phyloP scores from a whole-genome alignment of 306 rosid species.

The Macrotyloma uniflorum region DNA sequence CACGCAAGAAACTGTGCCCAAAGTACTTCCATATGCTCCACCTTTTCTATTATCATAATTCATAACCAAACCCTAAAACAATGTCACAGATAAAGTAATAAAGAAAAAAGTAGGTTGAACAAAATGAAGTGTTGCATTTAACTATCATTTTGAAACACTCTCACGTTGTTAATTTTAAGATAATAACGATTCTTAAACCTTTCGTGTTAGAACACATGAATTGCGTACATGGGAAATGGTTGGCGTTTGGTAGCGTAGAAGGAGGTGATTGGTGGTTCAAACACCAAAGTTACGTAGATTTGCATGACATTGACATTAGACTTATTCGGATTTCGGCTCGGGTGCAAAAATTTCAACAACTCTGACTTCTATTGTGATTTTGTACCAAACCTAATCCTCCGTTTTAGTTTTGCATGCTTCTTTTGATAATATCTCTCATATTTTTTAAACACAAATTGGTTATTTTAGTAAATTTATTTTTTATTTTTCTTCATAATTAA shows the following conservation, averaged over 20 bases:
- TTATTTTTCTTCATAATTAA: too few relatives aligned
- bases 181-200: not conserved
- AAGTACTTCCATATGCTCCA: not conserved
- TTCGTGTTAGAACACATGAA: slow-evolving; percentile 28
- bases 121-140: not conserved
- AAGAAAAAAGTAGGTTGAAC: not conserved
- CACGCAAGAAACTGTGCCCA: not conserved
- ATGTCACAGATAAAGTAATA: not conserved
- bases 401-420: not conserved
- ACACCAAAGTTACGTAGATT: slow-evolving; percentile 25
- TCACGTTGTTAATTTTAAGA: not conserved
- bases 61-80: not conserved
- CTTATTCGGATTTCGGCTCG: not conserved
- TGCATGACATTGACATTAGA: slow-evolving; percentile 39
- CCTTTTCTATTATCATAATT: not conserved
- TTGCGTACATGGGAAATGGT: slow-evolving; percentile 24
- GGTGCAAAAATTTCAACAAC: slow-evolving; percentile 32
- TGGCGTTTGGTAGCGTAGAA: slow-evolving; percentile 35
- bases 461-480: too few relatives aligned
- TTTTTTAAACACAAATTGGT: too few relatives aligned
- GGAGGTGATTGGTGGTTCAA: slow-evolving; percentile 25
- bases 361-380: slow-evolving; percentile 30
- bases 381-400: slow-evolving; percentile 47
- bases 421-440: not conserved
- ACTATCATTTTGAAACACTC: not conserved